These are phyloP conservation scores for Pontederia crassipes DNA, from an alignment of 176 grass and related monocot genomes.

Conservation along the genomic window DNA sequence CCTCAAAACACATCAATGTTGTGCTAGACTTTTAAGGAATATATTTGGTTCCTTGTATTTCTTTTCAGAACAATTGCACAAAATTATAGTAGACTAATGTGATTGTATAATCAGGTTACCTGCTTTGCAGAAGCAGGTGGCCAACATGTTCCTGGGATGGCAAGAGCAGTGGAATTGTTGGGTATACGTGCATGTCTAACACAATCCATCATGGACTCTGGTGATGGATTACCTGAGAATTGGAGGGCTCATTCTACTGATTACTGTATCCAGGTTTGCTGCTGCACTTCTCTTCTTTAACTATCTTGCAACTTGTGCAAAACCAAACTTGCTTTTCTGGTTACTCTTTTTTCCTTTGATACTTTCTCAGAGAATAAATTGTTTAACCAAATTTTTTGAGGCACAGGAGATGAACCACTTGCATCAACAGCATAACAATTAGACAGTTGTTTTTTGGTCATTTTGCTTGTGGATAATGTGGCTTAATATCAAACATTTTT, in stretches of 20 bases:
- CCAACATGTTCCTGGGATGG: slow-evolving; percentile 76
- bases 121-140: slow-evolving; percentile 97
- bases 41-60: neutral
- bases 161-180: slow-evolving; percentile 59
- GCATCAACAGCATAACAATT: too few species aligned
- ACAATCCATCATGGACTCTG: slow-evolving; percentile 75
- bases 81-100: neutral
- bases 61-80: too few species aligned
- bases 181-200: slow-evolving; percentile 79
- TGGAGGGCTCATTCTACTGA: slow-evolving; percentile 58
- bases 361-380: too few species aligned
- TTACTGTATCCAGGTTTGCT: slow-evolving; percentile 64
- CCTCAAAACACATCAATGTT: too few species aligned
- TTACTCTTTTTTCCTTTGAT: too few species aligned
- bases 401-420: too few species aligned
- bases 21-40: too few species aligned
- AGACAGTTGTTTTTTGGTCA: too few species aligned
- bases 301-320: neutral
- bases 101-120: slow-evolving; percentile 44
- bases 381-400: too few species aligned
- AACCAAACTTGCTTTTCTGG: too few species aligned
- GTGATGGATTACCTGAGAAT: slow-evolving; percentile 67
- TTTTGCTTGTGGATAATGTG: too few species aligned
- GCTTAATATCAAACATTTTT: too few species aligned
- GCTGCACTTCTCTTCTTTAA: neutral